Conservation (phyloP, 208 protist species). For the Angomonas deanei region DNA sequence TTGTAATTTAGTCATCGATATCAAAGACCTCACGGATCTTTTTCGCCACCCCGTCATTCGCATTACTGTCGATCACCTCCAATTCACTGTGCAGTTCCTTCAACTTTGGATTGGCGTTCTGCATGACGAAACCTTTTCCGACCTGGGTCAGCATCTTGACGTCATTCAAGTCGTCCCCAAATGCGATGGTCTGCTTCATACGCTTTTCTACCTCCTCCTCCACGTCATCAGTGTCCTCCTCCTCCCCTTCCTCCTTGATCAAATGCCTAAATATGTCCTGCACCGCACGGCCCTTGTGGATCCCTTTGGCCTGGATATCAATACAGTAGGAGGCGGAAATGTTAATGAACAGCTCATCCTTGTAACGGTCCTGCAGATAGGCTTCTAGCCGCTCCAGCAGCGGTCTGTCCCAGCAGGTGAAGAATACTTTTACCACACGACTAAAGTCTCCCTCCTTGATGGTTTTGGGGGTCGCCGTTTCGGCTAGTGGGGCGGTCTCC, state of each 20-base stretch:
- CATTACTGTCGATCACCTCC: slow-evolving; percentile 35
- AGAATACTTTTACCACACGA: slow-evolving; percentile 19
- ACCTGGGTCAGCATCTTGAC: slow-evolving; percentile 31
- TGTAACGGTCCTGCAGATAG: slow-evolving; percentile 17
- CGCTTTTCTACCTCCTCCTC: slow-evolving; percentile 11
- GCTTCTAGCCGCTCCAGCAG: slow-evolving; percentile 14
- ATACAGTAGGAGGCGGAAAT: slow-evolving; percentile 35
- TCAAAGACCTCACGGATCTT: slow-evolving; percentile 42
- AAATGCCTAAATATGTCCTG: slow-evolving; percentile 4
- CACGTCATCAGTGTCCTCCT: slow-evolving; percentile 6
- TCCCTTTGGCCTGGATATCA: slow-evolving; percentile 27
- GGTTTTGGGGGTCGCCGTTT: neutral
- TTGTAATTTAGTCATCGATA: neutral
- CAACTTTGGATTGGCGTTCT: slow-evolving; percentile 34
- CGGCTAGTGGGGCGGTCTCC: slow-evolving; percentile 2
- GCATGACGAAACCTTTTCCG: slow-evolving; percentile 52
- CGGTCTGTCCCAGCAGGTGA: slow-evolving; percentile 24
- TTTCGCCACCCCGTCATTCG: slow-evolving; percentile 37
- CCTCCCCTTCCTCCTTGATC: slow-evolving; percentile 17
- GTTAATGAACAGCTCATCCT: slow-evolving; percentile 18
- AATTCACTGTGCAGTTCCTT: slow-evolving; percentile 14
- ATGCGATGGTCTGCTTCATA: slow-evolving; percentile 31
- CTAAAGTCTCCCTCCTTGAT: slow-evolving; percentile 7
- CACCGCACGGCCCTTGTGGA: slow-evolving; percentile 24
- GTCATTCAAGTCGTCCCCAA: slow-evolving; percentile 62